Percentiles rank a stretch among this genome's conserved stretches.
Evolutionary conservation across 495 filamentous ascomycete genomes (phyloP).

Genomic region (Lophiostoma macrostomum): DNA sequence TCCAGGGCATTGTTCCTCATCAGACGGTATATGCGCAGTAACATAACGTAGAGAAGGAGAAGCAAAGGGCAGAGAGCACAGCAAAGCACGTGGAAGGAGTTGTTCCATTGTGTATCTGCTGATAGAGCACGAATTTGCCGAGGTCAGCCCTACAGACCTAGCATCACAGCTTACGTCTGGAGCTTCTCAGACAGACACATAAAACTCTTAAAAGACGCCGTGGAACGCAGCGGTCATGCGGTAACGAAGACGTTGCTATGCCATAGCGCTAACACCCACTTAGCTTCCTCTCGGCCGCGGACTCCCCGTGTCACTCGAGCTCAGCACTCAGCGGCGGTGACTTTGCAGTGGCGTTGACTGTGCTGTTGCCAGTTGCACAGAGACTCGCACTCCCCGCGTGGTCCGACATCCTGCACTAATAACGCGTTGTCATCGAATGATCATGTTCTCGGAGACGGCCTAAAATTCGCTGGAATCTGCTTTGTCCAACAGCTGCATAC

Average conservation of each 20-base stretch:
- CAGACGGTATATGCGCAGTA: too few relatives aligned
- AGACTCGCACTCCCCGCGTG: neutral
- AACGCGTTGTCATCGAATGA: constrained; percentile 12
- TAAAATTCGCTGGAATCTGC: constrained; percentile 20
- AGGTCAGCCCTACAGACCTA: constrained; percentile 27
- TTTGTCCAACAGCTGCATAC: constrained; percentile 3
- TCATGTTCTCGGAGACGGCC: too few relatives aligned
- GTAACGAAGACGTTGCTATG: neutral
- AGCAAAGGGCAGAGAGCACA: too few relatives aligned
- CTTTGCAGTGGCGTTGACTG: neutral
- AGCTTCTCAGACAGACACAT: too few relatives aligned
- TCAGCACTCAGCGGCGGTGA: neutral
- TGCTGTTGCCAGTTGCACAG: constrained; percentile 1
- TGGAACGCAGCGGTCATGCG: constrained; percentile 9
- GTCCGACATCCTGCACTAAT: constrained; percentile 10
- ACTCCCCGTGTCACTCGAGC: constrained; percentile 1
- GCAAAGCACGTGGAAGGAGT: too few relatives aligned
- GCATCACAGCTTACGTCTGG: too few relatives aligned
- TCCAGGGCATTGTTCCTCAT: too few relatives aligned
- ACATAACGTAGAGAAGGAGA: too few relatives aligned
- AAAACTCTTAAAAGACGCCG: too few relatives aligned
- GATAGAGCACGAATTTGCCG: too few relatives aligned
- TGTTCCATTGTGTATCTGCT: too few relatives aligned
- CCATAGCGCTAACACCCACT: neutral
- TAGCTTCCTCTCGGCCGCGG: constrained; percentile 23